Percentiles rank a stretch among this genome's conserved stretches.
These are phyloP conservation scores for Phytophthora sp. DNA, from an alignment of 352 stramenopile genomes.

Conservation along the genomic window DNA sequence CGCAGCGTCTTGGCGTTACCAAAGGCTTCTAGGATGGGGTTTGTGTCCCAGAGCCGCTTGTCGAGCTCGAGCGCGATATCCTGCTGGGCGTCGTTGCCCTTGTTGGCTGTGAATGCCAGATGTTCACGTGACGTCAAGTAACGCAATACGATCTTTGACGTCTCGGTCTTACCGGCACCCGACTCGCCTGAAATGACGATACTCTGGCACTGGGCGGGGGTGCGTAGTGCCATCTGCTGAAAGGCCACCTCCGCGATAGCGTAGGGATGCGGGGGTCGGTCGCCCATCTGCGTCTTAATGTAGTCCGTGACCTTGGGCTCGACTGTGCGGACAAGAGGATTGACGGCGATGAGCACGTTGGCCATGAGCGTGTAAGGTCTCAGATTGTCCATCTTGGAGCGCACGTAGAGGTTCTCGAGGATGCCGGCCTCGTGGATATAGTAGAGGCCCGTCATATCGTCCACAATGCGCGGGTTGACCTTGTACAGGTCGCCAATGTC, in stretches of 20 bases:
- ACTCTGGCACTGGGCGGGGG: slow-evolving; percentile 84
- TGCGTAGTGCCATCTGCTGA: slow-evolving; percentile 87
- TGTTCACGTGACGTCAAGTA: slow-evolving; percentile 88
- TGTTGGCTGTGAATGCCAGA: slow-evolving; percentile 52
- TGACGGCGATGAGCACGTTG: slow-evolving; percentile 89
- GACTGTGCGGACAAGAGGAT: slow-evolving; percentile 80
- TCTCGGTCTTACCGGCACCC: slow-evolving; percentile 89
- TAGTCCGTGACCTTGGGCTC: slow-evolving; percentile 89
- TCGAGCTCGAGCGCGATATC: slow-evolving; percentile 81
- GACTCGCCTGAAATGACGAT: slow-evolving; percentile 90
- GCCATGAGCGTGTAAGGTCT: slow-evolving; percentile 90
- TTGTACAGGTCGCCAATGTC: slow-evolving; percentile 88
- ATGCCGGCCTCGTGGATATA: slow-evolving; percentile 91
- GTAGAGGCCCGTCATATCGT: slow-evolving; percentile 90
- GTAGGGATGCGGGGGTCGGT: slow-evolving; percentile 84
- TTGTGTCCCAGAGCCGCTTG: slow-evolving; percentile 88
- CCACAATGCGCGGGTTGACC: slow-evolving; percentile 85
- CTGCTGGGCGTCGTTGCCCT: slow-evolving; percentile 45
- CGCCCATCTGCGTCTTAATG: slow-evolving; percentile 89
- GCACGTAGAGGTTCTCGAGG: slow-evolving; percentile 79
- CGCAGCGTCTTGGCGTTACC: slow-evolving; percentile 90
- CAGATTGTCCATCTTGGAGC: slow-evolving; percentile 76
- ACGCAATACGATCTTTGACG: slow-evolving; percentile 89
- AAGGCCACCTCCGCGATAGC: slow-evolving; percentile 88
- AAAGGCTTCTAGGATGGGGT: slow-evolving; percentile 89